A percentile compares a stretch with the other conserved stretches of the same genome.
Conservation (phyloP, 2,329 filamentous ascomycete genomes). For the Ascocoryne sarcoides region DNA sequence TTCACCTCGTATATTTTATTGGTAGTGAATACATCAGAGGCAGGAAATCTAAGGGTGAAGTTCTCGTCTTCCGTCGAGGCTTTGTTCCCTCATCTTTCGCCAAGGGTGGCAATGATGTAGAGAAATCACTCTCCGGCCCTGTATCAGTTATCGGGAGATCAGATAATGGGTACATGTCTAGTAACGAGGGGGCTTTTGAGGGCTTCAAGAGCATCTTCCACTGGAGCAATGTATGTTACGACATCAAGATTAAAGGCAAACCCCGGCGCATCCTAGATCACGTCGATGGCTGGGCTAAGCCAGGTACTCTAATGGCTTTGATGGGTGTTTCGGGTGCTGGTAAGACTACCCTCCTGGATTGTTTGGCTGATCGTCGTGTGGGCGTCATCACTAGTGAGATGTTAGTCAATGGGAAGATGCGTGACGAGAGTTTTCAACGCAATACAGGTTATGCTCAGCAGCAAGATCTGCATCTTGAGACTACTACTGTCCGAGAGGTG, state of each 20-base stretch:
- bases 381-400: slow-evolving; percentile 81
- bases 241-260: slow-evolving; percentile 59
- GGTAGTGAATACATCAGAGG: slow-evolving; percentile 45
- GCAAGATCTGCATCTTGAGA: slow-evolving; percentile 78
- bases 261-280: slow-evolving; percentile 55
- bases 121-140: too few relatives aligned
- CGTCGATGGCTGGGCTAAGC: slow-evolving; percentile 62
- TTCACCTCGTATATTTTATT: slow-evolving; percentile 51
- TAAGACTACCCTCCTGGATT: slow-evolving; percentile 75
- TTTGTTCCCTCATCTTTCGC: not conserved
- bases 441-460: slow-evolving; percentile 89
- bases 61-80: slow-evolving; percentile 63
- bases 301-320: slow-evolving; percentile 57
- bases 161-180: too few relatives aligned
- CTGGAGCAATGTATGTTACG: slow-evolving; percentile 53
- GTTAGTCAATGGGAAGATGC: slow-evolving; percentile 25
- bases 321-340: slow-evolving; percentile 68
- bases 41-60: slow-evolving; percentile 64
- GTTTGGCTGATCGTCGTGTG: slow-evolving; percentile 72
- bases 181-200: too few relatives aligned
- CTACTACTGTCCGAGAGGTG: slow-evolving; percentile 64
- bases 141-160: too few relatives aligned
- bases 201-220: too few relatives aligned
- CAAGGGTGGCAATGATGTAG: not conserved
- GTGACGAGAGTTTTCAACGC: slow-evolving; percentile 64